Percentiles rank a stretch among this genome's conserved stretches.
Conservation (phyloP, 1,139 yeast species). For the Suhomyces panamericanus region DNA sequence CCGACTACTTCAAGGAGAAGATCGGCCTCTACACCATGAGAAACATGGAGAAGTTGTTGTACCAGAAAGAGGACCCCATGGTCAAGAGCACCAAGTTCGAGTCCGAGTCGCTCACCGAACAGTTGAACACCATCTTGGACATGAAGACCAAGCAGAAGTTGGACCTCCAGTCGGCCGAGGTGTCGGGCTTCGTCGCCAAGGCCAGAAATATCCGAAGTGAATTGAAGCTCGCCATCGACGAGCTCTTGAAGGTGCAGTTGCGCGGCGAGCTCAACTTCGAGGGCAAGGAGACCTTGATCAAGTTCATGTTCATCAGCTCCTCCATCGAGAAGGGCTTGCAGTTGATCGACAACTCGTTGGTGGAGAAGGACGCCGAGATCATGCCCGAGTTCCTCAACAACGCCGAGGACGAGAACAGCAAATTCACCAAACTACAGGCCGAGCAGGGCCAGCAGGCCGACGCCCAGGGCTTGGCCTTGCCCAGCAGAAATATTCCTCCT, state of each 20-base stretch:
- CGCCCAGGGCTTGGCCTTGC: slow-evolving; percentile 1
- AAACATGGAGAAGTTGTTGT: slow-evolving; percentile 57
- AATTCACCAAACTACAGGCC: slow-evolving; percentile 9
- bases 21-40: slow-evolving; percentile 69
- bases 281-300: slow-evolving; percentile 70
- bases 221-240: slow-evolving; percentile 55
- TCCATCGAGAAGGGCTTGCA: slow-evolving; percentile 66
- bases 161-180: slow-evolving; percentile 27
- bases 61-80: slow-evolving; percentile 13
- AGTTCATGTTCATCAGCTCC: slow-evolving; percentile 67
- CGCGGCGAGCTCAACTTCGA: slow-evolving; percentile 56
- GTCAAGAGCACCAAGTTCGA: slow-evolving; percentile 31
- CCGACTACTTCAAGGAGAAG: slow-evolving; percentile 51
- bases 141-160: slow-evolving; percentile 26
- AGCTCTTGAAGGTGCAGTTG: slow-evolving; percentile 55
- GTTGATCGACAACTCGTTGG: slow-evolving; percentile 45
- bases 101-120: slow-evolving; percentile 34
- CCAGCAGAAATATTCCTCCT: slow-evolving; percentile 16
- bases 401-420: slow-evolving; percentile 24
- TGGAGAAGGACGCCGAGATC: slow-evolving; percentile 17
- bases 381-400: slow-evolving; percentile 3
- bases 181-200: slow-evolving; percentile 42
- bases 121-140: slow-evolving; percentile 39
- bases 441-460: neutral
- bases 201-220: slow-evolving; percentile 46